phyloP scores from a whole-genome alignment of 441 rosid species.

The Macaranga tanarius region DNA sequence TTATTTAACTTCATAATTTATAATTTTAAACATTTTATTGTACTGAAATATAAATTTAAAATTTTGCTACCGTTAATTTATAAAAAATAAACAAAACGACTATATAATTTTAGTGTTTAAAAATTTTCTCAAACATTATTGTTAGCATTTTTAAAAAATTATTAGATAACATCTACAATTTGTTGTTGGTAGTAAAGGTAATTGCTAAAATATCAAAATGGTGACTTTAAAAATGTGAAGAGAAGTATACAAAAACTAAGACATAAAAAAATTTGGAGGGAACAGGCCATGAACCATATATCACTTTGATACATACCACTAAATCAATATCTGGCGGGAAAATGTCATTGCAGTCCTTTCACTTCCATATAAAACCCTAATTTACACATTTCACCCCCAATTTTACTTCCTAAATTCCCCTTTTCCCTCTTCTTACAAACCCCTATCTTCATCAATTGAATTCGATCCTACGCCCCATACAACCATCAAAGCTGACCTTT shows the following conservation, averaged over 20 bases:
- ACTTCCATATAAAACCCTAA: constrained; percentile 28
- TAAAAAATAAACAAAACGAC: no score
- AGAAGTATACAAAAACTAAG: background rate
- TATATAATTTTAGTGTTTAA: no score
- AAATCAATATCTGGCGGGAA: constrained; percentile 63
- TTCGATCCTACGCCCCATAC: background rate
- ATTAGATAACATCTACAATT: no score
- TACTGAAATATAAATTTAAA: no score
- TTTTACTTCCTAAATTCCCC: background rate
- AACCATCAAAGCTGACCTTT: background rate
- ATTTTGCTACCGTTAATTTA: no score
- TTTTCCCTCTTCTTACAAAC: background rate
- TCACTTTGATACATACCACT: background rate
- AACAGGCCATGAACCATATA: constrained; percentile 9
- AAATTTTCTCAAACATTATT: no score
- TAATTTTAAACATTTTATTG: no score
- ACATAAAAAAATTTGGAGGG: constrained; percentile 30
- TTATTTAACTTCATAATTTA: no score
- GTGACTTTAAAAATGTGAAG: no score
- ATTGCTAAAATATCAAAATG: no score
- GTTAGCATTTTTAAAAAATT: no score
- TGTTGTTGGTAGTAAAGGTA: no score
- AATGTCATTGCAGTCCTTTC: constrained; percentile 51
- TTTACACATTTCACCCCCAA: background rate
- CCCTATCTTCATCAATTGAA: background rate